These are phyloP conservation scores for Tinospora cordifolia DNA, from an alignment of 164 flowering plant genomes.

Conservation along the genomic window DNA sequence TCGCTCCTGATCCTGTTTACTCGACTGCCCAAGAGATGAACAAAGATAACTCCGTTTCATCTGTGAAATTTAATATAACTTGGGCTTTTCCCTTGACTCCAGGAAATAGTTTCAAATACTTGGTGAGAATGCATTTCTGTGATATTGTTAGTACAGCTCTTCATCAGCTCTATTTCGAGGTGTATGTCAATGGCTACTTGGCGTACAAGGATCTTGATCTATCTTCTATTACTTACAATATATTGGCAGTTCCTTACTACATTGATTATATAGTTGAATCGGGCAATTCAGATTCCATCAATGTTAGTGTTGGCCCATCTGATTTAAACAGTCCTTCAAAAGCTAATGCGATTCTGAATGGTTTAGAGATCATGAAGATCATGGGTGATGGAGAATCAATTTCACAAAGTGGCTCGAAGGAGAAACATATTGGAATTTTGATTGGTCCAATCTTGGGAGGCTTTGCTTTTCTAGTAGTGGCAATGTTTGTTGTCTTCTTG, in stretches of 20 bases:
- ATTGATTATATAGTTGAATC: slow-evolving; percentile 47
- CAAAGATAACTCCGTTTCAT: slow-evolving; percentile 17
- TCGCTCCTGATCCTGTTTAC: slow-evolving; percentile 45
- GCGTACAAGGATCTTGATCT: slow-evolving; percentile 55
- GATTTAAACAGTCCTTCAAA: slow-evolving; percentile 22
- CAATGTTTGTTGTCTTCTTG: slow-evolving; percentile 19
- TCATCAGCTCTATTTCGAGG: slow-evolving; percentile 47
- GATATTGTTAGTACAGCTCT: slow-evolving; percentile 61
- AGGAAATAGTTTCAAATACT: slow-evolving; percentile 21
- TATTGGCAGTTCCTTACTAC: slow-evolving; percentile 56
- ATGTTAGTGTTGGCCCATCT: slow-evolving; percentile 67
- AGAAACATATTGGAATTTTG: slow-evolving; percentile 26
- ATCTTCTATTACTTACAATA: slow-evolving; percentile 22
- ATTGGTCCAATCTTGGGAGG: slow-evolving; percentile 45
- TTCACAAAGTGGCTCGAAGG: slow-evolving; percentile 17
- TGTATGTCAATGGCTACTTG: slow-evolving; percentile 41
- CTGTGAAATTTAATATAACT: slow-evolving; percentile 40
- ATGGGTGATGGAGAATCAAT: slow-evolving; percentile 15
- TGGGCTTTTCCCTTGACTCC: slow-evolving; percentile 43
- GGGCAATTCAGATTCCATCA: slow-evolving; percentile 20
- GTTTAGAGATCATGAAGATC: slow-evolving; percentile 79
- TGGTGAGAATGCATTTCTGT: slow-evolving; percentile 81
- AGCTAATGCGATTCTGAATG: slow-evolving; percentile 65
- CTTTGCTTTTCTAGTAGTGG: slow-evolving; percentile 22
- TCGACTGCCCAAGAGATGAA: slow-evolving; percentile 78